A percentile compares a stretch with the other conserved stretches of the same genome.
phyloP scores from a whole-genome alignment of 2,329 filamentous ascomycete species.

The Trichoderma endophyticum region DNA sequence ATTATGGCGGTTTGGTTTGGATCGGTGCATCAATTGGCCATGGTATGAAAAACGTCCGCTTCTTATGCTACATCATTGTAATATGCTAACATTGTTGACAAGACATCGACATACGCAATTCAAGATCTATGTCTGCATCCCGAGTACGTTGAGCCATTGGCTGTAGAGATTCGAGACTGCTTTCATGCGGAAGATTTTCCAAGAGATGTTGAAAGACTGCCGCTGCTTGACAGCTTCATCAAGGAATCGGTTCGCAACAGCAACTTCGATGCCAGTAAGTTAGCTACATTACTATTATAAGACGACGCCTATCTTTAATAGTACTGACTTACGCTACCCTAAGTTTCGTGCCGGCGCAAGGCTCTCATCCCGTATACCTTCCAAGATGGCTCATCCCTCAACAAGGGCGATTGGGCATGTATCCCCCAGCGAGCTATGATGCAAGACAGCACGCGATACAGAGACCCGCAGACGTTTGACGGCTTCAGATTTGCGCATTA shows the following conservation, averaged over 20 bases:
- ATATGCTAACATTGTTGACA: neutral
- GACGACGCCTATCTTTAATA: neutral
- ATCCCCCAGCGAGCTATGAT: conserved; percentile 5
- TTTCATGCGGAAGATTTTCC: neutral
- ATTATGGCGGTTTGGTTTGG: conserved; percentile 21
- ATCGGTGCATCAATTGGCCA: neutral
- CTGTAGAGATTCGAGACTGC: neutral
- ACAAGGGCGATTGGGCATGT: neutral
- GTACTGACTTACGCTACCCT: neutral
- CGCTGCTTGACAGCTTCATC: conserved; percentile 20
- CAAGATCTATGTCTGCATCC: neutral
- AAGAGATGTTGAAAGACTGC: neutral
- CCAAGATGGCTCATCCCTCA: conserved; percentile 6
- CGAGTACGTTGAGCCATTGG: neutral
- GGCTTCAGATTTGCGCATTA: conserved; percentile 13
- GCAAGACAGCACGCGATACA: neutral
- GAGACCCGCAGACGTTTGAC: neutral
- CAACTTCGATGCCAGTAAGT: conserved; percentile 11
- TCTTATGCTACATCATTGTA: neutral
- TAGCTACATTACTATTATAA: neutral
- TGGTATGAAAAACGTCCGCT: neutral
- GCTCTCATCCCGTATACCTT: conserved; percentile 3
- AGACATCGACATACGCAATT: conserved; percentile 1
- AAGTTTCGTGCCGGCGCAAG: conserved; percentile 11
- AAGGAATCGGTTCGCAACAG: conserved; percentile 11